Evolutionary conservation across 164 flowering plant species (phyloP).

Genomic region (Annona squamosa): DNA sequence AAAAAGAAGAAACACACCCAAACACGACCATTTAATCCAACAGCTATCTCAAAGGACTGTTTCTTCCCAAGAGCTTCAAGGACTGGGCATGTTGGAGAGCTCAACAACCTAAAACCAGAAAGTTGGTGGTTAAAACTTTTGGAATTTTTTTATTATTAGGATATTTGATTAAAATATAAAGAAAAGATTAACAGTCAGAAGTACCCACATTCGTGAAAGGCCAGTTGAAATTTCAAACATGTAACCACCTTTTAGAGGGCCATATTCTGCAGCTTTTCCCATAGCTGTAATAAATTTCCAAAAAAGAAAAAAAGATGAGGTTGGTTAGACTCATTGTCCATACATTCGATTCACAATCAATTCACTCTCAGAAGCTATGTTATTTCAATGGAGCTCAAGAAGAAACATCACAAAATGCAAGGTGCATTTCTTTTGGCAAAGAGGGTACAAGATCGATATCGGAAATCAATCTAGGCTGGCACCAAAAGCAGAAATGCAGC

Average conservation of each 20-base stretch:
- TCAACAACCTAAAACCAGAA: constrained; percentile 51
- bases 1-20: constrained; percentile 48
- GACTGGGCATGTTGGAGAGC: constrained; percentile 90
- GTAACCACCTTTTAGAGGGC: constrained; percentile 78
- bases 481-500: too few species aligned
- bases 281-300: constrained; percentile 29
- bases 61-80: constrained; percentile 89
- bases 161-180: not conserved
- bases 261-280: constrained; percentile 88
- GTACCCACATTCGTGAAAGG: constrained; percentile 65
- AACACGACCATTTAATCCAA: constrained; percentile 91
- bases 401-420: too few species aligned
- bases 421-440: too few species aligned
- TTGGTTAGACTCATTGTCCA: not conserved
- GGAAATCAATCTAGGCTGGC: too few species aligned
- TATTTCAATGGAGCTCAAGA: not conserved
- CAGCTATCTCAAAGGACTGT: constrained; percentile 87
- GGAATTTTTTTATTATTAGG: not conserved
- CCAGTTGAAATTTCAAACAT: constrained; percentile 90
- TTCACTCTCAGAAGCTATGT: too few species aligned
- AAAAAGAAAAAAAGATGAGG: not conserved
- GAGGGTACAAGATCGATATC: too few species aligned
- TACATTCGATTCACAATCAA: not conserved
- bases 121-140: not conserved
- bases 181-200: not conserved